Evolutionary conservation across 2,329 filamentous ascomycete species (phyloP).

Genomic region (Pestalotiopsis sp.): DNA sequence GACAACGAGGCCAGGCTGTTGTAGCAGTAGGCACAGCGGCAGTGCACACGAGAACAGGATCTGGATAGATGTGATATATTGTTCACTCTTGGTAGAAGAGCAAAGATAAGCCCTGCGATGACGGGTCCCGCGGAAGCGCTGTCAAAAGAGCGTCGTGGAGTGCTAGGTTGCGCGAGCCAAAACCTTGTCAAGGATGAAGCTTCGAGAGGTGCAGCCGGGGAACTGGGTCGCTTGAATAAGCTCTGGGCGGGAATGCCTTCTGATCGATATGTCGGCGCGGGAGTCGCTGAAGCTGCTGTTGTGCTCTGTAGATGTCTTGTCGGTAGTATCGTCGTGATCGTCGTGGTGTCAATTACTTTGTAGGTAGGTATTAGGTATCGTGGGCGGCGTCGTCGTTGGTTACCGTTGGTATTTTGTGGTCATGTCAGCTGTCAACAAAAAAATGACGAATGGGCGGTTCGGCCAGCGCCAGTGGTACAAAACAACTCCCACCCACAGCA

Average conservation of each 20-base stretch:
- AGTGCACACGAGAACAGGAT: background rate
- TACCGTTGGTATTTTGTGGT: constrained; percentile 8
- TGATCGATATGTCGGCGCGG: background rate
- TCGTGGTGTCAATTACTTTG: background rate
- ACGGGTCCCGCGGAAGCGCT: background rate
- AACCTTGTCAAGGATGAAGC: constrained; percentile 2
- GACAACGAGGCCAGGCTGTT: background rate
- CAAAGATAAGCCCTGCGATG: background rate
- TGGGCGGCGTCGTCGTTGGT: constrained; percentile 2
- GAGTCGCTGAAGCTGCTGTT: background rate
- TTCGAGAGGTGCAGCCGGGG: background rate
- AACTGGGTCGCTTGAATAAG: background rate
- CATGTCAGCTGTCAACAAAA: constrained; percentile 10
- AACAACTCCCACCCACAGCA: background rate
- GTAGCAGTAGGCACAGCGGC: background rate
- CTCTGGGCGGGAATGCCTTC: background rate
- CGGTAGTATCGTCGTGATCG: background rate
- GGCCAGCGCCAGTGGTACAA: background rate
- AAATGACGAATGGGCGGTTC: constrained; percentile 3
- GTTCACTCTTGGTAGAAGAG: background rate
- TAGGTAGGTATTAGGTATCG: background rate
- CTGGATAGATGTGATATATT: background rate
- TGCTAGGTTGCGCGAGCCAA: constrained; percentile 1
- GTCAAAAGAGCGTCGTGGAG: background rate
- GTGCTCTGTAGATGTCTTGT: background rate